Conservation (phyloP, 1,284 basidiomycete genomes). For the Trichosporon coremiiforme region DNA sequence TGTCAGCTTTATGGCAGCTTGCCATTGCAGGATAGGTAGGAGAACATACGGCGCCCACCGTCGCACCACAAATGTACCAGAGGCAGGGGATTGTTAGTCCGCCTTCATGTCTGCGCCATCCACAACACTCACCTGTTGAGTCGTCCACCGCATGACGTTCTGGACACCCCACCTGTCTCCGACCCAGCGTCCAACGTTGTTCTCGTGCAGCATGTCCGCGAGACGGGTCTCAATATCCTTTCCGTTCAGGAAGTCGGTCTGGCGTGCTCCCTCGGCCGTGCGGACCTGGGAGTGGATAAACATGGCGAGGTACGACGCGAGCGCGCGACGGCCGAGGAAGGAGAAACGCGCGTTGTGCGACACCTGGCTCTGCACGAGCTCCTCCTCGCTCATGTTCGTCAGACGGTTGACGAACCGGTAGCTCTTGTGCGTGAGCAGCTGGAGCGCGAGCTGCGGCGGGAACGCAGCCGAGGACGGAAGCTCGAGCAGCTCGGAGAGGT, state of each 20-base stretch:
- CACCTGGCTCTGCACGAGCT: slow-evolving; percentile 27
- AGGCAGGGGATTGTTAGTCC: too few relatives aligned
- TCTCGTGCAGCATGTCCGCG: slow-evolving; percentile 42
- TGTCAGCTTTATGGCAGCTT: slow-evolving; percentile 17
- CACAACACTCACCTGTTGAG: slow-evolving; percentile 45
- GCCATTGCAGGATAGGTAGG: too few relatives aligned
- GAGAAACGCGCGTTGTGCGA: slow-evolving; percentile 50
- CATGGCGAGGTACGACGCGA: slow-evolving; percentile 49
- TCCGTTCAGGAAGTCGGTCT: slow-evolving; percentile 23
- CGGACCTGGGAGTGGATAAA: slow-evolving; percentile 48
- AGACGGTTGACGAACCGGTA: slow-evolving; percentile 50
- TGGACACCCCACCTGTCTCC: slow-evolving; percentile 47
- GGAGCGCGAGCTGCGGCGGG: slow-evolving; percentile 51
- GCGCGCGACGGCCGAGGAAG: slow-evolving; percentile 53
- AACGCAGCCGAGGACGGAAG: slow-evolving; percentile 46
- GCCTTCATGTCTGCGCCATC: too few relatives aligned
- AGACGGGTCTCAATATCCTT: slow-evolving; percentile 41
- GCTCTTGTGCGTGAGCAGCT: slow-evolving; percentile 56
- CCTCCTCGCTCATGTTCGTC: slow-evolving; percentile 28
- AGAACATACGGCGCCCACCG: too few relatives aligned
- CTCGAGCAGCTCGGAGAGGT: slow-evolving; percentile 47
- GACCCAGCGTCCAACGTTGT: slow-evolving; percentile 48
- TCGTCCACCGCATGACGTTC: slow-evolving; percentile 51
- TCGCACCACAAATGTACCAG: too few relatives aligned
- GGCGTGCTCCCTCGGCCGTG: slow-evolving; percentile 6